These are phyloP conservation scores for Entomortierella chlamydospora DNA, from an alignment of 192 early-diverging fungal genomes.

Conservation along the genomic window DNA sequence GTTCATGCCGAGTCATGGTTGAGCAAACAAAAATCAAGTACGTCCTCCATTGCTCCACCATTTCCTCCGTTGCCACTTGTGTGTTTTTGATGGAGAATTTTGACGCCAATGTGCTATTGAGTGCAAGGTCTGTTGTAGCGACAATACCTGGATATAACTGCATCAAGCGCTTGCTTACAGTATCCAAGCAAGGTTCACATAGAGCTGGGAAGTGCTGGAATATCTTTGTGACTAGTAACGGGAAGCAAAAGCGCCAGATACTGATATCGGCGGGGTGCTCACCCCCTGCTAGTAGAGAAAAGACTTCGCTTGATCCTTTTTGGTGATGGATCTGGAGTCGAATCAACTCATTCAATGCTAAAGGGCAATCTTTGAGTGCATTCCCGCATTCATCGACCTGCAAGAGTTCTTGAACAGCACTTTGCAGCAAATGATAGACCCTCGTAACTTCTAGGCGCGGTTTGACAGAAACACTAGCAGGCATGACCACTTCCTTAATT, in stretches of 20 bases:
- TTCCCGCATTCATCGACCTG: slow-evolving; percentile 65
- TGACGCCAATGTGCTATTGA: slow-evolving; percentile 57
- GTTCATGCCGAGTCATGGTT: slow-evolving; percentile 63
- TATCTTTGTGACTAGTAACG: slow-evolving; percentile 70
- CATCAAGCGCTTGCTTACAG: slow-evolving; percentile 72
- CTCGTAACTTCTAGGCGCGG: slow-evolving; percentile 31
- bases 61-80: slow-evolving; percentile 63
- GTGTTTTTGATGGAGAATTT: slow-evolving; percentile 63
- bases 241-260: slow-evolving; percentile 80
- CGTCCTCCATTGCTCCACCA: slow-evolving; percentile 81
- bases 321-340: slow-evolving; percentile 65
- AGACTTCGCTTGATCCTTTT: slow-evolving; percentile 60
- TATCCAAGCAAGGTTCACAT: slow-evolving; percentile 62
- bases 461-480: slow-evolving; percentile 27
- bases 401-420: slow-evolving; percentile 59
- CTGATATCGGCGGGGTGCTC: slow-evolving; percentile 63
- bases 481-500: slow-evolving; percentile 31
- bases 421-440: slow-evolving; percentile 38
- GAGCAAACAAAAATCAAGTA: slow-evolving; percentile 80
- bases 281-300: slow-evolving; percentile 70
- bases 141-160: slow-evolving; percentile 71
- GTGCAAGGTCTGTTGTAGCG: slow-evolving; percentile 62
- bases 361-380: slow-evolving; percentile 48
- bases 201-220: slow-evolving; percentile 65
- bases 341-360: slow-evolving; percentile 56